Conservation (phyloP, 441 rosid species). For the Jatropha podagrica region DNA sequence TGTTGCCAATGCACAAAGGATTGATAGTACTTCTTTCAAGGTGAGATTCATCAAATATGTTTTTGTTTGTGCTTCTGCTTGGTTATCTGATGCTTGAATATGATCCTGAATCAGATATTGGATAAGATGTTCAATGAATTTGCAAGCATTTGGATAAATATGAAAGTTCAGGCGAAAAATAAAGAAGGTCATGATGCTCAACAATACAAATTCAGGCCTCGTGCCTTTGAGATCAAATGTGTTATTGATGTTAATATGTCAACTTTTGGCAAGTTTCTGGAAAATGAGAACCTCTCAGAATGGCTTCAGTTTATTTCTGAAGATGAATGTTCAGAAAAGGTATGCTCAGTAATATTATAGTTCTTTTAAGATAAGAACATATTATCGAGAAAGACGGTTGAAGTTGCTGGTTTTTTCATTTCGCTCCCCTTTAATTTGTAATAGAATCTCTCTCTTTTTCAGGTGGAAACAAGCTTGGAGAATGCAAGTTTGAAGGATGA, state of each 20-base stretch:
- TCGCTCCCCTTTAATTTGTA: not conserved
- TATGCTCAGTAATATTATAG: conserved; percentile 17
- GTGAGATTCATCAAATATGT: conserved; percentile 37
- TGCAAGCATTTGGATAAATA: conserved; percentile 71
- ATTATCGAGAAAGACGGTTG: too few relatives aligned
- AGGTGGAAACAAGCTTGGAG: conserved; percentile 52
- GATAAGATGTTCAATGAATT: conserved; percentile 61
- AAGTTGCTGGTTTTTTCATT: conserved; percentile 11
- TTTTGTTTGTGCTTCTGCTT: conserved; percentile 2
- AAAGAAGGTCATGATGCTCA: conserved; percentile 64
- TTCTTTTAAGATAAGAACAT: too few relatives aligned
- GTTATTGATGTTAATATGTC: conserved; percentile 80
- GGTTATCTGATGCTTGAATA: conserved; percentile 29
- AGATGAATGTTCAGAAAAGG: conserved; percentile 59
- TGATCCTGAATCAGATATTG: conserved; percentile 52
- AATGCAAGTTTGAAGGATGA: conserved; percentile 61
- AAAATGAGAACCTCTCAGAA: conserved; percentile 62
- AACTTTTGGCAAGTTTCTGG: conserved; percentile 52
- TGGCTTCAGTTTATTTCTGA: conserved; percentile 77
- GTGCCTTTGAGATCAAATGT: conserved; percentile 71
- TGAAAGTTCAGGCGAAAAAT: conserved; percentile 66
- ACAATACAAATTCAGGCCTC: conserved; percentile 73
- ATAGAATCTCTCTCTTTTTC: conserved; percentile 21
- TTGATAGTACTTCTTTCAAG: conserved; percentile 67
- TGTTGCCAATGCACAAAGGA: conserved; percentile 52